These are phyloP conservation scores for Globisporangium sylvaticum DNA, from an alignment of 352 stramenopile species.

Conservation along the genomic window DNA sequence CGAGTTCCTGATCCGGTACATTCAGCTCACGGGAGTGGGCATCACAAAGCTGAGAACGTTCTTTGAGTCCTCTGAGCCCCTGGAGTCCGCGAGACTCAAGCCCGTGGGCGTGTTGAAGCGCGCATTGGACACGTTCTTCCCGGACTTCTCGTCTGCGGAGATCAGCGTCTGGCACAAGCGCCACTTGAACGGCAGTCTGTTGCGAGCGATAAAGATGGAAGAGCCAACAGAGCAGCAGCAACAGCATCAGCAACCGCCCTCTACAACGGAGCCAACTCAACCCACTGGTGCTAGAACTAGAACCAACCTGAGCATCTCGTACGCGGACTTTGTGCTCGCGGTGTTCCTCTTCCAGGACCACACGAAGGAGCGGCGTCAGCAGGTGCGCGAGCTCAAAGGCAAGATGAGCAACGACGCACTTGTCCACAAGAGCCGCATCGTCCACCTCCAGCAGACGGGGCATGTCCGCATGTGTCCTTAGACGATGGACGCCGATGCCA, in stretches of 20 bases:
- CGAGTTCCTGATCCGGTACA: conserved; percentile 64
- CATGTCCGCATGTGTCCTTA: conserved; percentile 66
- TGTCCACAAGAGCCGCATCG: conserved; percentile 52
- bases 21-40: conserved; percentile 36
- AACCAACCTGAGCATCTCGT: conserved; percentile 24
- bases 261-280: background rate
- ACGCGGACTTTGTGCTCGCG: conserved; percentile 55
- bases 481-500: background rate
- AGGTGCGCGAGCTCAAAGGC: conserved; percentile 21
- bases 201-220: conserved; percentile 7
- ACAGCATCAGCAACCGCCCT: background rate
- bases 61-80: conserved; percentile 39
- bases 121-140: conserved; percentile 30
- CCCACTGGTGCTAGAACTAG: background rate
- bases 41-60: conserved; percentile 29
- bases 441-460: conserved; percentile 65
- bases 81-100: conserved; percentile 29
- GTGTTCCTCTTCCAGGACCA: conserved; percentile 51
- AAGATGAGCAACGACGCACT: conserved; percentile 45
- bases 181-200: conserved; percentile 17
- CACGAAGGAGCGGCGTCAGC: conserved; percentile 15
- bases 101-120: conserved; percentile 27
- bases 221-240: background rate
- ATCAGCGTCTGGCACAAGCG: conserved; percentile 31
- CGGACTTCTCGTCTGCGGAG: conserved; percentile 19